These are phyloP conservation scores for Oryza meyeriana DNA, from an alignment of 176 grass and related monocot species.

Conservation along the genomic window DNA sequence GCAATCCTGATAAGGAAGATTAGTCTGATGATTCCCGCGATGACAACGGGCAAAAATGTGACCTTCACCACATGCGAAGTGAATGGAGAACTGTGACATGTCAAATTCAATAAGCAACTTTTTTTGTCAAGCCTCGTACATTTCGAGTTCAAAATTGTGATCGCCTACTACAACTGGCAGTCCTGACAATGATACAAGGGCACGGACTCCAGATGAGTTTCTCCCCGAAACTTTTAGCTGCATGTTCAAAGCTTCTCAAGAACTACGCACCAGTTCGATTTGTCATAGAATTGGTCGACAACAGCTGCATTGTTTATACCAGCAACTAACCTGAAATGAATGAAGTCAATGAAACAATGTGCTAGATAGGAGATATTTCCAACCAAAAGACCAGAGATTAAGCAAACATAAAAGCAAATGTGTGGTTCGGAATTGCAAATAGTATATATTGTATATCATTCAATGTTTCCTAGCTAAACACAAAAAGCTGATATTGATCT, in stretches of 20 bases:
- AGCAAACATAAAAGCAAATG: conserved; percentile 22
- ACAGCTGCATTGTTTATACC: conserved; percentile 64
- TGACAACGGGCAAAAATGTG: not conserved
- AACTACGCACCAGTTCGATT: conserved; percentile 99
- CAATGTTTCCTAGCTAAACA: not conserved
- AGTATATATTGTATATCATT: not conserved
- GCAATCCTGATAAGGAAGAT: not conserved
- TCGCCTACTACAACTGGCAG: not conserved
- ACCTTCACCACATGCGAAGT: not conserved
- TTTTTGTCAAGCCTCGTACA: not conserved
- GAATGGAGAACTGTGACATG: not conserved
- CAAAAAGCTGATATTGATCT: not conserved
- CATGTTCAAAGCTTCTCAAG: conserved; percentile 72
- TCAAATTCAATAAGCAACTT: not conserved
- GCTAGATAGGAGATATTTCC: conserved; percentile 11
- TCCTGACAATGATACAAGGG: conserved; percentile 3
- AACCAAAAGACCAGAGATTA: not conserved
- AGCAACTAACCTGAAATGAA: conserved; percentile 75
- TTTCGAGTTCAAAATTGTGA: conserved; percentile 12
- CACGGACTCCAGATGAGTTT: not conserved
- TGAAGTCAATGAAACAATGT: not conserved
- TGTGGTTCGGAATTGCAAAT: not conserved
- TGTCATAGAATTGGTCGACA: conserved; percentile 87
- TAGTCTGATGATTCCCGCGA: not conserved
- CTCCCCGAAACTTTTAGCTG: not conserved